Evolutionary conservation across 176 grass and related monocot genomes (phyloP).

Genomic region (sorghum (Sorghum bicolor)): DNA sequence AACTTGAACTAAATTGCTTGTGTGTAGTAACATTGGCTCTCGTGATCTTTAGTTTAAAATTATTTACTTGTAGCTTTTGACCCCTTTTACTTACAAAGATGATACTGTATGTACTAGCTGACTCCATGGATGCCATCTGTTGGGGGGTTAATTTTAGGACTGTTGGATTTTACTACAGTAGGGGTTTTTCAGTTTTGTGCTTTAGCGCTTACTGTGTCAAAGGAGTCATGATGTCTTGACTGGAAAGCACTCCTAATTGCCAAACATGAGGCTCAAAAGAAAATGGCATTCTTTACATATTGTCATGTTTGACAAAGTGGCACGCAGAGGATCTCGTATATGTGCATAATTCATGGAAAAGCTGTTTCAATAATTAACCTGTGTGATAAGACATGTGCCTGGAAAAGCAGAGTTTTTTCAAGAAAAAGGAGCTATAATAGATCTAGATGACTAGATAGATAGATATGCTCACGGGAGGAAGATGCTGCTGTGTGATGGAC

Average conservation of each 20-base stretch:
- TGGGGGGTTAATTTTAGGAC: background rate
- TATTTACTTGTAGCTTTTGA: background rate
- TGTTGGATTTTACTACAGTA: background rate
- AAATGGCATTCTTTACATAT: background rate
- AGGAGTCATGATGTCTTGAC: background rate
- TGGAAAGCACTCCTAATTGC: background rate
- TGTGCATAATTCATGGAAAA: constrained; percentile 14
- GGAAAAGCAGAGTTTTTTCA: background rate
- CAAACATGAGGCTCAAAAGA: background rate
- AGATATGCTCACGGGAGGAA: background rate
- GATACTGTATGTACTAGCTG: background rate
- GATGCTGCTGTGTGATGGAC: background rate
- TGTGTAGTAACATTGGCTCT: background rate
- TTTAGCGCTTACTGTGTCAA: background rate
- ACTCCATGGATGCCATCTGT: background rate
- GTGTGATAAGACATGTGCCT: background rate
- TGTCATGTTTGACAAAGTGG: background rate
- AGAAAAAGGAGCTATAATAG: background rate
- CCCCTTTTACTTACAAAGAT: background rate
- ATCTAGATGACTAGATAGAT: background rate
- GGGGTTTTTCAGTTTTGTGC: background rate
- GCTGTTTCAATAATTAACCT: constrained; percentile 14
- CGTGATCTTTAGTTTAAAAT: background rate
- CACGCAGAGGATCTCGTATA: background rate
- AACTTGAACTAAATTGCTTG: background rate